phyloP scores from a whole-genome alignment of 129 eudicot species.

The Apium graveolens region DNA sequence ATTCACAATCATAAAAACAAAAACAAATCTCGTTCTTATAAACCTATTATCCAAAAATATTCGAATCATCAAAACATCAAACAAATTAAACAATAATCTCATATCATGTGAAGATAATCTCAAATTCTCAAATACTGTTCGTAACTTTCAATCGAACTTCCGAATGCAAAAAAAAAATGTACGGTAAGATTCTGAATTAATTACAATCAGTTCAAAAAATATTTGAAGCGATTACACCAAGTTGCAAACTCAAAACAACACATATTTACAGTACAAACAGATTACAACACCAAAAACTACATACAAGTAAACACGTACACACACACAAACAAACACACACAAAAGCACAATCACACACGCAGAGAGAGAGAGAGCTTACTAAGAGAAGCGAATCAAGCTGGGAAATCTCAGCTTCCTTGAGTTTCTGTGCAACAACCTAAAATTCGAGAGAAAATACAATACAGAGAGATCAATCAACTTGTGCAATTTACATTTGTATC shows the following conservation, averaged over 20 bases:
- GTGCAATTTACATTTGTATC: background rate
- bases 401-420: slow-evolving; percentile 89
- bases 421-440: slow-evolving; percentile 89
- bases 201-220: too few species aligned
- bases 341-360: background rate
- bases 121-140: too few species aligned
- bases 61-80: background rate
- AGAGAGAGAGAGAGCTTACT: slow-evolving; percentile 26
- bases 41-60: background rate
- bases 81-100: too few species aligned
- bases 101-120: too few species aligned
- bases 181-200: too few species aligned
- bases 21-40: background rate
- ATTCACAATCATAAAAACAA: background rate
- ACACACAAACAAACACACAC: too few species aligned
- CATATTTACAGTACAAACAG: background rate
- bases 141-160: too few species aligned
- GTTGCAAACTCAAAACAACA: too few species aligned
- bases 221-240: too few species aligned
- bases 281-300: background rate
- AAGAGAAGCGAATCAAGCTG: slow-evolving; percentile 96
- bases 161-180: too few species aligned
- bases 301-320: background rate
- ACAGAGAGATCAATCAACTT: background rate
- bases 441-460: slow-evolving; percentile 17